Evolutionary conservation across 2,329 filamentous ascomycete species (phyloP).

Genomic region (Cylindrodendrum hubeiense): DNA sequence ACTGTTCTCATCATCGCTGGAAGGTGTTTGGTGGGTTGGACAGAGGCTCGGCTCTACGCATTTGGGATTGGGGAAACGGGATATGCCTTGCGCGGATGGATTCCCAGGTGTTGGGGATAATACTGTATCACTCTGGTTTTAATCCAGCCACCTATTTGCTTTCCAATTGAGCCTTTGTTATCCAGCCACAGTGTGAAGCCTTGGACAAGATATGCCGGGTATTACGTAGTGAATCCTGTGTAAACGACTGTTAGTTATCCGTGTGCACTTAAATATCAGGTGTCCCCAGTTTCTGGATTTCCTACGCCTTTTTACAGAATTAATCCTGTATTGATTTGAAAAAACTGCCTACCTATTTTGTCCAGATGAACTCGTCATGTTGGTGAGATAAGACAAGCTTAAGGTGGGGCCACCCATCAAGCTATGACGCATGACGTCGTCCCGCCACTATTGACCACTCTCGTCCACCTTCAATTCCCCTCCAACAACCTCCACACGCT

Average conservation of each 20-base stretch:
- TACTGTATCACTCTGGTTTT: conserved; percentile 35
- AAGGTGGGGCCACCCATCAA: conserved; percentile 15
- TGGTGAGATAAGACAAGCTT: background rate
- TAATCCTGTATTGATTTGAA: background rate
- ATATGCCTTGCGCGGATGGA: conserved; percentile 31
- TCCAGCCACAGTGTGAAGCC: background rate
- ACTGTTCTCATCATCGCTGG: conserved; percentile 29
- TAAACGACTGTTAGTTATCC: background rate
- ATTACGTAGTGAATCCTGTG: too few species aligned
- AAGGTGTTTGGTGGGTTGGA: conserved; percentile 32
- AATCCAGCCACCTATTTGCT: conserved; percentile 19
- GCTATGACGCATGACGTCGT: conserved; percentile 39
- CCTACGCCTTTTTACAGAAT: background rate
- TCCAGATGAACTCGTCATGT: background rate
- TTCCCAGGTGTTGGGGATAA: conserved; percentile 39
- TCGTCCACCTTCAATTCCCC: conserved; percentile 5
- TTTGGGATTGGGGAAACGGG: conserved; percentile 31
- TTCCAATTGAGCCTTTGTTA: conserved; percentile 20
- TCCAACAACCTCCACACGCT: background rate
- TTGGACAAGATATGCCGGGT: background rate
- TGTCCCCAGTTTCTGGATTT: background rate
- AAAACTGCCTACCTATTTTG: background rate
- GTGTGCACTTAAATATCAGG: background rate
- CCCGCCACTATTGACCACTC: conserved; percentile 7
- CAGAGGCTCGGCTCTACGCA: conserved; percentile 30